Base-by-base conservation (phyloP, 352 stramenopile genomes). In the Peronosclerospora sorghi region DNA sequence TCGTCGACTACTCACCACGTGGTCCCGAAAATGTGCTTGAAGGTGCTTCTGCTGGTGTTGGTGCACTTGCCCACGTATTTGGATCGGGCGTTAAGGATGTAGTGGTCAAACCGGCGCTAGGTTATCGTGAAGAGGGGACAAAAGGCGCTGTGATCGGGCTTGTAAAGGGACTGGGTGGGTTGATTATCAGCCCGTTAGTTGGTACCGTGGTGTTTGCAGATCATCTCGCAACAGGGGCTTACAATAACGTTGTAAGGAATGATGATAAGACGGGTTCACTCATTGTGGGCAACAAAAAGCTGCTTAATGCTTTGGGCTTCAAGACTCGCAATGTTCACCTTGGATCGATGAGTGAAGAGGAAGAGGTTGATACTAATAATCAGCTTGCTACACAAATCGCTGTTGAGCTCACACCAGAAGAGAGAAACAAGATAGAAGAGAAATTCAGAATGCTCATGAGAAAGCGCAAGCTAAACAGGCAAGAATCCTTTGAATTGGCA, bases 21-120 rank as follows among this genome's bases (percentile, higher is more conserved):
- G 76, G 76, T 0, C 76, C 76, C 0, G 56, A 69, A 7, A 83
- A 73, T 27, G 54, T 57, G 26, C 32, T 85, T 6, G 49, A 69
- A 48, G 73, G 75, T 13, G 65, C 62, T 9, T 59, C 60, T 17
- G 63, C 72, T 45, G 75, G 75, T 27, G 50, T 71, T 8, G 75
- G 63, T 4, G 73, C 70, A 3, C 69, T 88, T 18, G 41, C 80
- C 26, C 71, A 86, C 42, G 73, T 85, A 23, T 63, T 88, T 27
- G 71, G 66, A 18, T 69, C 60, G 6, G 65, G 63, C 1, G 51
- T 88, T n/a, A 76, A 73, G 32, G 71, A 82, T 46, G 49, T 88
- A 1, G 59, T 88, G 36, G 54, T 74, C 8, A 71, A 79, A 17
- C 75, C 75, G 18, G 52, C 62, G 0, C 56, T 74, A 48, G 75